phyloP scores from a whole-genome alignment of 2,329 filamentous ascomycete genomes.

The Microcera coccophila region DNA sequence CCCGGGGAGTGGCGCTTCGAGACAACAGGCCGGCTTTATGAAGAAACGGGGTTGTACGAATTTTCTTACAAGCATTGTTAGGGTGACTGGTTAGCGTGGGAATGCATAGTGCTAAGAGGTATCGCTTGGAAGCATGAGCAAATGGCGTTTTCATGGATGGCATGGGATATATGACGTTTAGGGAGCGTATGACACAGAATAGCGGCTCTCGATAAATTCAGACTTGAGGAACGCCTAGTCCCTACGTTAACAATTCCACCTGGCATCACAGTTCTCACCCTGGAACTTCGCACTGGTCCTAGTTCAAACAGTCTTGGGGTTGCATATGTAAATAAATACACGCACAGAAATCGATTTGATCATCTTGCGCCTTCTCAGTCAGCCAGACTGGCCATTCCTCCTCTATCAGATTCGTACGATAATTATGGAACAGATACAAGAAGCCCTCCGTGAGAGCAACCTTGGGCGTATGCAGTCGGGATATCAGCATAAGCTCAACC shows the following conservation, averaged over 20 bases:
- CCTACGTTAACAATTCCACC: no score
- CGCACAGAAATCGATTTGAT: conserved; percentile 11
- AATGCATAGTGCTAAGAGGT: neutral
- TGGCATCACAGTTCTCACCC: no score
- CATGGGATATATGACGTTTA: neutral
- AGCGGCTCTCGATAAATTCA: no score
- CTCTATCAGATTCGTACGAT: conserved; percentile 34
- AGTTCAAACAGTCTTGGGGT: no score
- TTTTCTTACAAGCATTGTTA: no score
- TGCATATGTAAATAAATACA: neutral
- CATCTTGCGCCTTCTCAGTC: conserved; percentile 26
- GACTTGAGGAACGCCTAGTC: no score
- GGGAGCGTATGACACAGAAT: neutral
- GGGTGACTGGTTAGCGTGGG: neutral
- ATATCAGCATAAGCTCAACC: conserved; percentile 23
- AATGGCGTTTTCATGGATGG: neutral
- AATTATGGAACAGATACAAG: conserved; percentile 29
- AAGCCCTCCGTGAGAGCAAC: conserved; percentile 25
- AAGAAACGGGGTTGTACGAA: neutral
- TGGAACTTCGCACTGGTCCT: no score
- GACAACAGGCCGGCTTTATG: neutral
- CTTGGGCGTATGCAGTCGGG: conserved; percentile 14
- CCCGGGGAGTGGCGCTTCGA: neutral
- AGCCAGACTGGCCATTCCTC: conserved; percentile 22
- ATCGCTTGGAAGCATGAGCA: neutral